phyloP scores from a whole-genome alignment of 371 early-diverging fungal species.

The Scutellospora calospora region DNA sequence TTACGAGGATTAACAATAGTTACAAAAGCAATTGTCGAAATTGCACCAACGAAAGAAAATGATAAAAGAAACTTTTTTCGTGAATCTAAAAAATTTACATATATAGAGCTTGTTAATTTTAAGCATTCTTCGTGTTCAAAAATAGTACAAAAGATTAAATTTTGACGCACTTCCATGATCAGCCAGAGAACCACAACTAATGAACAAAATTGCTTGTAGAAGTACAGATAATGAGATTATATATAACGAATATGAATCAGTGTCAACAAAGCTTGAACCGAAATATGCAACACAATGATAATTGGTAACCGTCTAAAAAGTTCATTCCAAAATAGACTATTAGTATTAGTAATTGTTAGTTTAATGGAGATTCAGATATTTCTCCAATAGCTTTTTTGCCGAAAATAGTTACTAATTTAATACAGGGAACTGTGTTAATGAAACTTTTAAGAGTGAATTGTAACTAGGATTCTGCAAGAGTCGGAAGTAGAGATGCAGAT shows the following conservation, averaged over 20 bases:
- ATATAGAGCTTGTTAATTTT: neutral
- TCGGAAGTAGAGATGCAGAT: too few relatives aligned
- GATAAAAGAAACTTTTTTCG: slow-evolving; percentile 62
- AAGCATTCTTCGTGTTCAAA: too few relatives aligned
- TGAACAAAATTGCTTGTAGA: slow-evolving; percentile 66
- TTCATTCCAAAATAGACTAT: neutral
- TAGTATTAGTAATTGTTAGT: too few relatives aligned
- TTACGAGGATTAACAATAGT: slow-evolving; percentile 44
- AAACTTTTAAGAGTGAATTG: too few relatives aligned
- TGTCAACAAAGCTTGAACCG: slow-evolving; percentile 57
- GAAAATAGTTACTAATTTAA: too few relatives aligned
- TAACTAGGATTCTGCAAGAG: too few relatives aligned
- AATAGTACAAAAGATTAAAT: too few relatives aligned
- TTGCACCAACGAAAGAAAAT: slow-evolving; percentile 54
- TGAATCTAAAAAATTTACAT: slow-evolving; percentile 47
- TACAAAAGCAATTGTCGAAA: slow-evolving; percentile 50
- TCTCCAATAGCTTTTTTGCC: too few relatives aligned
- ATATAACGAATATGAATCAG: slow-evolving; percentile 62
- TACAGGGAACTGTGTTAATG: too few relatives aligned
- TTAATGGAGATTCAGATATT: too few relatives aligned
- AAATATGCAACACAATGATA: slow-evolving; percentile 58
- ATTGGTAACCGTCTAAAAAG: neutral
- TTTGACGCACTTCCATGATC: slow-evolving; percentile 61
- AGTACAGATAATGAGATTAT: slow-evolving; percentile 62
- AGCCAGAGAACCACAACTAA: slow-evolving; percentile 65